These are phyloP conservation scores for Fusarium lyarnte DNA, from an alignment of 2,329 filamentous ascomycete genomes.

Conservation along the genomic window DNA sequence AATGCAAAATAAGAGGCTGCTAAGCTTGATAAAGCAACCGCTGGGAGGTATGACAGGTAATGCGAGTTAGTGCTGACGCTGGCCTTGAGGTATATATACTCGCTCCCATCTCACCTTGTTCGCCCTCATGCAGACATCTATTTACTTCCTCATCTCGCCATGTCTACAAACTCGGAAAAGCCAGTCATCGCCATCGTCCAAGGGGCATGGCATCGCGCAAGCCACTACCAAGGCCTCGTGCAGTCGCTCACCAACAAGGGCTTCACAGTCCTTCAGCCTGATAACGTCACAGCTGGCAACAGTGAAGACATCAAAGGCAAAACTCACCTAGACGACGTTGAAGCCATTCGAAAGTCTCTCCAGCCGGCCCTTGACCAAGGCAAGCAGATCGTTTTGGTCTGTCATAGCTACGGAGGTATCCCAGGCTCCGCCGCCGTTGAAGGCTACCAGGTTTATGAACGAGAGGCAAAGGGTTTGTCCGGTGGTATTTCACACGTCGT, in stretches of 20 bases:
- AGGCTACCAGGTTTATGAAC: constrained; percentile 41
- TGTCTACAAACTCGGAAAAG: not conserved
- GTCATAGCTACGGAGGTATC: constrained; percentile 46
- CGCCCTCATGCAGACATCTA: no score
- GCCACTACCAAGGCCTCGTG: constrained; percentile 6
- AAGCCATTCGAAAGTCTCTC: not conserved
- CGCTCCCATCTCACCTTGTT: no score
- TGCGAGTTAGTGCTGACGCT: not conserved
- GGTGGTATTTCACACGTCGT: constrained; percentile 46
- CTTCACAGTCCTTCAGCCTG: not conserved
- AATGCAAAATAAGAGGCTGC: no score
- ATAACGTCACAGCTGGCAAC: not conserved
- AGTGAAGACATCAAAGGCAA: not conserved
- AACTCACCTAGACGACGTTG: constrained; percentile 4
- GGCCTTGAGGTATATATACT: not conserved
- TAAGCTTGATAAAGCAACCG: no score
- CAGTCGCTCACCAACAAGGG: not conserved
- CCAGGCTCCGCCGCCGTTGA: constrained; percentile 41
- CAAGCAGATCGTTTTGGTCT: constrained; percentile 23
- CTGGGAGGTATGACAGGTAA: no score
- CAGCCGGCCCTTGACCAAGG: not conserved
- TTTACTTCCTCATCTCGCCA: not conserved
- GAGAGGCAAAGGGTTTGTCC: constrained; percentile 30
- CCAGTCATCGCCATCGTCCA: constrained; percentile 10
- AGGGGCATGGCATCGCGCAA: constrained; percentile 18